A percentile compares a stretch with the other conserved stretches of the same genome.
phyloP scores from a whole-genome alignment of 2,329 filamentous ascomycete genomes.

The Lachnellula hyalina region DNA sequence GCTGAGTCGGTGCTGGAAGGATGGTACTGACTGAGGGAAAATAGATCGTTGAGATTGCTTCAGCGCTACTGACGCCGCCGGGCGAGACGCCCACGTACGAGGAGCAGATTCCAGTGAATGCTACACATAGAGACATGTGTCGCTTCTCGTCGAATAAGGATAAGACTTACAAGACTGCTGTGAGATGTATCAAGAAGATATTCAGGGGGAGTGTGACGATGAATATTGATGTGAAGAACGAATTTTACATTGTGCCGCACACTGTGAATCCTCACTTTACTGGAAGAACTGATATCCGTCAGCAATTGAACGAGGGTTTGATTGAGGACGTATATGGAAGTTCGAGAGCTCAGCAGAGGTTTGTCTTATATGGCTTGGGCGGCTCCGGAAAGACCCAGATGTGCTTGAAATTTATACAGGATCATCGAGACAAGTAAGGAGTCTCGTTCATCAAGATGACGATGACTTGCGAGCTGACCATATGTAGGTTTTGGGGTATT shows the following conservation, averaged over 20 bases:
- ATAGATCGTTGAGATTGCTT: slow-evolving; percentile 11
- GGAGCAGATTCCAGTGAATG: slow-evolving; percentile 10
- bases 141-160: slow-evolving; percentile 3
- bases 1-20: neutral
- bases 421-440: slow-evolving; percentile 6
- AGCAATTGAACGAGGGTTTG: slow-evolving; percentile 1
- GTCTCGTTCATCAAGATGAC: neutral
- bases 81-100: slow-evolving; percentile 5
- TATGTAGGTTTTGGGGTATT: slow-evolving; percentile 15
- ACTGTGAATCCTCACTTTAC: slow-evolving; percentile 13
- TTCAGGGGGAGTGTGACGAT: neutral
- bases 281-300: slow-evolving; percentile 12
- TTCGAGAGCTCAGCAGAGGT: slow-evolving; percentile 7
- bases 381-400: slow-evolving; percentile 30
- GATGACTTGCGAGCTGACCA: neutral
- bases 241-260: slow-evolving; percentile 11
- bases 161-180: slow-evolving; percentile 8
- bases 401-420: slow-evolving; percentile 15
- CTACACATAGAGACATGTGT: slow-evolving; percentile 14
- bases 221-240: slow-evolving; percentile 1
- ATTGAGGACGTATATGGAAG: neutral
- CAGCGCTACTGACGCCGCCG: slow-evolving; percentile 8
- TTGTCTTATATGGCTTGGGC: slow-evolving; percentile 27
- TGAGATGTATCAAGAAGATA: slow-evolving; percentile 10
- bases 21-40: neutral